Evolutionary conservation across 495 filamentous ascomycete genomes (phyloP), one percentile per base, ranked within the genome.

Genomic region (Penicillium ochrochloron): DNA sequence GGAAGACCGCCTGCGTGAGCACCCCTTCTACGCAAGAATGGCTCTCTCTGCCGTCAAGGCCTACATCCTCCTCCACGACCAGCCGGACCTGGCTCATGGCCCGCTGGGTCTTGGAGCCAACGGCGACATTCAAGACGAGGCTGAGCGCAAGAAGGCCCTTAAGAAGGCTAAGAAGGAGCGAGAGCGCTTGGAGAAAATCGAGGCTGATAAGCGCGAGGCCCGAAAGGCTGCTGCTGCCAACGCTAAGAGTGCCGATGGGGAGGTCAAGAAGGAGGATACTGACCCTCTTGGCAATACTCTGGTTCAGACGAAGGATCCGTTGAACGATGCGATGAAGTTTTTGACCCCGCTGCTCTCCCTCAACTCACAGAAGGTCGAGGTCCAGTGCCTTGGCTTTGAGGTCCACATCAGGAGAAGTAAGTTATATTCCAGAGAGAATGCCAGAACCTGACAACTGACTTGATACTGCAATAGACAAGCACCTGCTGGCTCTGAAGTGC

Each of bases 121-220:
- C 60, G 88, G 87, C 27, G 82, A 80, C 37, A 76, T 81, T 54
- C 82, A 84, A 44, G 87, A 89, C 53, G 84, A 85, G 1, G 85
- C 86, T 5, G 93, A 97, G 70, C 84, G 85, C 59, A 98, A 97
- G 84, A 98, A 96, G 82, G 92, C 92, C 1, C 80, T 91, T 41
- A 97, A 97, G 84, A 99, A 98, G 80, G 94, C 94, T 3, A 94
- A 89, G 79, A 94, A 92, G 76, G 95, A 97, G 67, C 90, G 91
- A 12, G 90, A 95, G 69, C 93, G 90, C 68, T 75, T 84, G 51
- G 92, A 96, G 72, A 90, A 91, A 70, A 88, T 89, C 37, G 94
- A 94, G 34, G 88, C 88, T 15, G 90, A 92, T 65, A 94, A 91
- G 76, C 89, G 91, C 29, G 94, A 73, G 79, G 79, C 70, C 67